Base-by-base conservation (phyloP, 2,329 filamentous ascomycete genomes). In the Daldinia sp. region DNA sequence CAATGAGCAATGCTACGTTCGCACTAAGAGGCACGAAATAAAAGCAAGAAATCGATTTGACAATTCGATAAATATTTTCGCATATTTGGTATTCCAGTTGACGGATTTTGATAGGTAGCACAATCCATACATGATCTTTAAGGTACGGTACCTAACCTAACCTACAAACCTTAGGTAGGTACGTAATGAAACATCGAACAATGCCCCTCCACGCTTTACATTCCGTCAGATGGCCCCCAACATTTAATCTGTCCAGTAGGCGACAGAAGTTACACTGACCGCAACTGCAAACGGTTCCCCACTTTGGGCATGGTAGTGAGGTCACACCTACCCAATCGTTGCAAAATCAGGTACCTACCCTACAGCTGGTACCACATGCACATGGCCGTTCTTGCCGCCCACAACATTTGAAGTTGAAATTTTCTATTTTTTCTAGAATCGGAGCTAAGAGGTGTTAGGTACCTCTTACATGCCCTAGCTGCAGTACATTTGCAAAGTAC, bases 251-350 rank as follows among this genome's bases (percentile, higher is more conserved):
- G 10, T 15, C 23, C 44, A 46, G n/a, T 33, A 51, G n/a, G 26
- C 50, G 18, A 15, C 23, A 10, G 60, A 68, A 41, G 15, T 54
- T 54, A 26, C 42, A 13, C 33, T 67, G 44, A 67, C 53, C 57
- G 66, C 66, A 66, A 66, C 23, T 50, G 42, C 44, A 60, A 13
- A 10, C 18, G 2, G 39, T 63, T 64, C 60, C 39, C 67, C 68
- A 70, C 68, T 63, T 69, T 69, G 68, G 68, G 65, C 63, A 65
- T 62, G 51, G 62, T 53, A 67, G 68, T 72, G 70, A 72, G 68
- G 68, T 72, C 70, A 72, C 70, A 65, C 41, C 58, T 71, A 71
- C 65, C 68, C 63, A 71, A 72, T 71, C 57, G 50, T 63, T 30
- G 42, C 41, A 63, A 55, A 70, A 63, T 56, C 63, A 68, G 55